phyloP scores from a whole-genome alignment of 176 grass and related monocot species.

The Ananas comosus region DNA sequence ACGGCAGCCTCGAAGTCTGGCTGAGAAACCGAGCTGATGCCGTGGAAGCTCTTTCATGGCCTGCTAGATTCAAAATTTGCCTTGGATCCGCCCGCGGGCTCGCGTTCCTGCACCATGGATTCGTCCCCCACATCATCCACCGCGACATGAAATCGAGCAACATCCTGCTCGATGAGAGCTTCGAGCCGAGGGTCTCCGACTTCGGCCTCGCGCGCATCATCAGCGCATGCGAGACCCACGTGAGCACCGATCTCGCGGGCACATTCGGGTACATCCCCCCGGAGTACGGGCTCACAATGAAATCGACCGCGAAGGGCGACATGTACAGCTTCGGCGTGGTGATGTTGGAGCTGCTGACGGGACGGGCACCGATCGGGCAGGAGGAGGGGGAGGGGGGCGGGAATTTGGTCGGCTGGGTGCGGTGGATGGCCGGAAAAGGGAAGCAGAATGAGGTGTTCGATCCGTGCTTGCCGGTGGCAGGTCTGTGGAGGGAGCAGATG shows the following conservation, averaged over 20 bases:
- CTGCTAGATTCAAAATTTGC: conserved; percentile 74
- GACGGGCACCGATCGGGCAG: conserved; percentile 73
- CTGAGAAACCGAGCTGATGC: conserved; percentile 70
- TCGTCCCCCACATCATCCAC: conserved; percentile 96
- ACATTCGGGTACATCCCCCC: conserved; percentile 90
- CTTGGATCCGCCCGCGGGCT: conserved; percentile 76
- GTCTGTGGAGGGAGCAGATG: conserved; percentile 61
- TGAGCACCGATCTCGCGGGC: conserved; percentile 85
- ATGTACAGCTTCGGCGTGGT: conserved; percentile 94
- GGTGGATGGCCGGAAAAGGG: conserved; percentile 54
- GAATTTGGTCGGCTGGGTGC: conserved; percentile 84
- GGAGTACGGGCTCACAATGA: conserved; percentile 81
- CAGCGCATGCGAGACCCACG: conserved; percentile 94
- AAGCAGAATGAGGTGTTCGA: conserved; percentile 67
- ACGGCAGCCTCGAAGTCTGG: conserved; percentile 92
- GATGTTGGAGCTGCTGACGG: conserved; percentile 86
- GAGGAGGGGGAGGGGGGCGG: conserved; percentile 80
- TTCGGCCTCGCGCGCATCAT: conserved; percentile 96
- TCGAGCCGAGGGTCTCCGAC: conserved; percentile 89
- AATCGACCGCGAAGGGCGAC: conserved; percentile 71
- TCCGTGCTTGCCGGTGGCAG: conserved; percentile 40
- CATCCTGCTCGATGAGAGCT: conserved; percentile 69
- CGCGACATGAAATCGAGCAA: conserved; percentile 98
- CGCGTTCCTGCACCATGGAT: conserved; percentile 86
- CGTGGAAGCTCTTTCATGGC: conserved; percentile 76